Conservation (phyloP, 257 asterid genomes). For the Forsythia viridissima region DNA sequence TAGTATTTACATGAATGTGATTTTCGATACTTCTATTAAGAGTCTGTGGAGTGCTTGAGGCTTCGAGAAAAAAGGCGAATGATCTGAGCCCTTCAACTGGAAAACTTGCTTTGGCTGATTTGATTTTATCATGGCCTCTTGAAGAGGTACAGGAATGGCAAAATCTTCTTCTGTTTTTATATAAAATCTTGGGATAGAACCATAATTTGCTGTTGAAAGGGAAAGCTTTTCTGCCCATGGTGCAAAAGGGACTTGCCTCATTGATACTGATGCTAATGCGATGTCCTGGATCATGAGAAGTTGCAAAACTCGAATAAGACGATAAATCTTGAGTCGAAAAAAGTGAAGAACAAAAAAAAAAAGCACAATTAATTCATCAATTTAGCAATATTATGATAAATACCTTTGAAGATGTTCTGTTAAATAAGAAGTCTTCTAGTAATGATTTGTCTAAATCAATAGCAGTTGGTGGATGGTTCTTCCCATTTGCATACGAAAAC, state of each 20-base stretch:
- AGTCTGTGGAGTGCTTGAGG: conserved; percentile 55
- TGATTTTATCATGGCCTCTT: conserved; percentile 54
- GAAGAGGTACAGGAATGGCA: conserved; percentile 45
- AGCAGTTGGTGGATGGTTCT: conserved; percentile 51
- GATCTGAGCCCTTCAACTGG: conserved; percentile 55
- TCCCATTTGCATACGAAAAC: conserved; percentile 53
- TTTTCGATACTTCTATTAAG: conserved; percentile 40
- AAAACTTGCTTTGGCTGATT: conserved; percentile 49
- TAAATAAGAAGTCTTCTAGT: conserved; percentile 50
- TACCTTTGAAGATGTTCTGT: conserved; percentile 61
- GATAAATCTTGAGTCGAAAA: background rate
- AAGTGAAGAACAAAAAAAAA: background rate
- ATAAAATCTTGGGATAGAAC: conserved; percentile 49
- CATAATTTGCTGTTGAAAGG: conserved; percentile 48
- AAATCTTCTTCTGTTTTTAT: conserved; percentile 49
- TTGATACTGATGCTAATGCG: conserved; percentile 52
- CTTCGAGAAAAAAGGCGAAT: conserved; percentile 61
- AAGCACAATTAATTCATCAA: background rate
- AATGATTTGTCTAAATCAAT: conserved; percentile 52
- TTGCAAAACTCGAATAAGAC: background rate
- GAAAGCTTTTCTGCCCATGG: conserved; percentile 44
- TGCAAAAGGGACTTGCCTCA: conserved; percentile 53
- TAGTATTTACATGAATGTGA: conserved; percentile 9
- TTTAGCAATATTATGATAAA: background rate
- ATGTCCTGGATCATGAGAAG: conserved; percentile 40